Evolutionary conservation across 805 yeast species (phyloP).

Genomic region (Ogataea siamensis): DNA sequence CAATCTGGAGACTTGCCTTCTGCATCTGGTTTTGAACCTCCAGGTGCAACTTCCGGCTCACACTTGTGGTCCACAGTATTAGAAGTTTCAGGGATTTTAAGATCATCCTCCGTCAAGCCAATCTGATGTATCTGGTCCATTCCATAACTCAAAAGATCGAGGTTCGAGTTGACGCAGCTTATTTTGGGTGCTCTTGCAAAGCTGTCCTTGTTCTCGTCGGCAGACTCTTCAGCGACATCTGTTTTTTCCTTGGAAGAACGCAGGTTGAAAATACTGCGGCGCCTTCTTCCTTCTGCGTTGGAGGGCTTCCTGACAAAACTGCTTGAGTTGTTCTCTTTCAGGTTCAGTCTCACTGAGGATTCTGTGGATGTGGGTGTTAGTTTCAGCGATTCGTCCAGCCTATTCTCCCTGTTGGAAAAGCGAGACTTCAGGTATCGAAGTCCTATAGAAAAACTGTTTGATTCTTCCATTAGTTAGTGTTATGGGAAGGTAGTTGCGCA

Average conservation of each 20-base stretch:
- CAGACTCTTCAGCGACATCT: background rate
- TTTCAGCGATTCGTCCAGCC: constrained; percentile 7
- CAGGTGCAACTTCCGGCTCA: background rate
- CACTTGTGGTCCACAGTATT: background rate
- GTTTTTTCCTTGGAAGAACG: constrained; percentile 16
- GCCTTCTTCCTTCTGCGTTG: constrained; percentile 7
- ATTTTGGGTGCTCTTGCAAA: constrained; percentile 12
- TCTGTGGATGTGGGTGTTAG: constrained; percentile 6
- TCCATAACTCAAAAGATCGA: constrained; percentile 10
- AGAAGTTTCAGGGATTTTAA: constrained; percentile 1
- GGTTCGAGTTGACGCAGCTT: constrained; percentile 12
- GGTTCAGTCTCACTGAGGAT: constrained; percentile 2
- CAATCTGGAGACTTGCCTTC: constrained; percentile 1
- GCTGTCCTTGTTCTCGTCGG: background rate
- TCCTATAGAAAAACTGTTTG: constrained; percentile 23
- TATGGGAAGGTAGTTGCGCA: background rate
- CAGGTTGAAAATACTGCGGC: constrained; percentile 20
- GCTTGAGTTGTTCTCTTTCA: constrained; percentile 16
- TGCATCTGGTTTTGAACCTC: background rate
- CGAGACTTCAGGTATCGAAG: constrained; percentile 25
- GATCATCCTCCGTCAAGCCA: constrained; percentile 6
- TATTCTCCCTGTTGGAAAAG: constrained; percentile 20
- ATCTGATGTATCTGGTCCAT: constrained; percentile 12
- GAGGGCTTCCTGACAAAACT: constrained; percentile 8
- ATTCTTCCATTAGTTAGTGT: constrained; percentile 18